Evolutionary conservation across 805 yeast genomes (phyloP).

Genomic region (Schwanniomyces polymorphus): DNA sequence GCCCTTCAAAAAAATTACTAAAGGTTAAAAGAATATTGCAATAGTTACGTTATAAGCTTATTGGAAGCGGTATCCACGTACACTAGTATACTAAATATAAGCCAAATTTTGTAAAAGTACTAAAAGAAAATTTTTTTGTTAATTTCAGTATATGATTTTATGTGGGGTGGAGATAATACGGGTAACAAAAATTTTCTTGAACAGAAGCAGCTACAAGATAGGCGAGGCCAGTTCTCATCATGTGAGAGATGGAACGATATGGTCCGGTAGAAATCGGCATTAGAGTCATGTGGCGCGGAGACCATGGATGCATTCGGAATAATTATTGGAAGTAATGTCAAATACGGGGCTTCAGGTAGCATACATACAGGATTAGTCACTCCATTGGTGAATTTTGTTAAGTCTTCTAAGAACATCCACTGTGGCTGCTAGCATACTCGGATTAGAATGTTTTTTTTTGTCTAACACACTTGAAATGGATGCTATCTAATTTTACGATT

Average conservation of each 20-base stretch:
- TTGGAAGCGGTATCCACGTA: too few relatives aligned
- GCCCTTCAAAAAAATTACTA: background rate
- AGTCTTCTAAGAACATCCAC: too few relatives aligned
- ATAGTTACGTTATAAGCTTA: too few relatives aligned
- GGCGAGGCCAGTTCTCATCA: background rate
- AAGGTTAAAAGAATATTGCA: too few relatives aligned
- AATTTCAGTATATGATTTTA: background rate
- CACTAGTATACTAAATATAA: too few relatives aligned
- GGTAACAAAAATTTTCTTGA: background rate
- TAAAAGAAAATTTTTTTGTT: background rate
- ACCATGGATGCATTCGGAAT: background rate
- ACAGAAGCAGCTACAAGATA: background rate
- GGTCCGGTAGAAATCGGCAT: background rate
- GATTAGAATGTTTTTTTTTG: background rate
- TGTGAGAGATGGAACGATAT: background rate
- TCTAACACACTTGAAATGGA: too few relatives aligned
- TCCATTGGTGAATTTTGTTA: background rate
- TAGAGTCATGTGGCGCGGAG: background rate
- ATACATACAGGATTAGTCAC: background rate
- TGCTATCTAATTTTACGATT: too few relatives aligned
- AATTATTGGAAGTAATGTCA: background rate
- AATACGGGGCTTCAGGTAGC: background rate
- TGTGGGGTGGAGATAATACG: background rate
- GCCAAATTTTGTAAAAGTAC: background rate
- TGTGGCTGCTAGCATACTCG: background rate